Conservation (phyloP, 2,329 filamentous ascomycete species). For the Akanthomyces uredinophilus region DNA sequence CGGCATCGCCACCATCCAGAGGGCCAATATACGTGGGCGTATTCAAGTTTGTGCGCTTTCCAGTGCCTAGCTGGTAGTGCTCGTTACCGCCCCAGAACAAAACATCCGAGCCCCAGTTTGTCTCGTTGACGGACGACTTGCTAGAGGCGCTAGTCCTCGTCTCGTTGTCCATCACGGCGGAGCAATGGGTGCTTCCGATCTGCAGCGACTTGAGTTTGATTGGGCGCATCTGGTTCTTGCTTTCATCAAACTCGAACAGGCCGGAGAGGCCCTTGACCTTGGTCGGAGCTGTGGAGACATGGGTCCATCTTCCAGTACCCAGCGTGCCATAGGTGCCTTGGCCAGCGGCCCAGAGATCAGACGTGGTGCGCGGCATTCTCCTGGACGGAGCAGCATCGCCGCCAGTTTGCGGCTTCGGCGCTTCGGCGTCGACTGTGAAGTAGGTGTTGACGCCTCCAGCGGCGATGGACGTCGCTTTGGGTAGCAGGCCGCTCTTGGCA, state of each 20-base stretch:
- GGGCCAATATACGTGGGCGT: constrained; percentile 75
- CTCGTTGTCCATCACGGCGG: constrained; percentile 78
- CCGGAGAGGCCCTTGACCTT: constrained; percentile 81
- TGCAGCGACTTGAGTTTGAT: constrained; percentile 72
- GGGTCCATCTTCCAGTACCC: constrained; percentile 84
- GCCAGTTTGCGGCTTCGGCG: constrained; percentile 29
- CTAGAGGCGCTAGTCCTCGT: constrained; percentile 56
- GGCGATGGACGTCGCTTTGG: constrained; percentile 69
- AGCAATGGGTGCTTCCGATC: constrained; percentile 73
- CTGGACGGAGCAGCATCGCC: constrained; percentile 25
- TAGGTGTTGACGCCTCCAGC: constrained; percentile 86
- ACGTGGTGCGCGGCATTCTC: constrained; percentile 27
- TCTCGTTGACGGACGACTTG: constrained; percentile 58
- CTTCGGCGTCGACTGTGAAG: constrained; percentile 74
- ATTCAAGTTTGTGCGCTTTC: constrained; percentile 75
- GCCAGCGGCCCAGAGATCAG: constrained; percentile 81
- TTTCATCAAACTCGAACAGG: constrained; percentile 83
- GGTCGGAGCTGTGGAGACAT: constrained; percentile 69
- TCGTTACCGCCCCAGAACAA: constrained; percentile 96
- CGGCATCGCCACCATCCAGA: constrained; percentile 57
- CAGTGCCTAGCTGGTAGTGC: constrained; percentile 86
- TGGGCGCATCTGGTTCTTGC: constrained; percentile 59
- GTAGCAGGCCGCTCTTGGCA: constrained; percentile 53
- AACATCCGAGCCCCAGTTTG: constrained; percentile 83
- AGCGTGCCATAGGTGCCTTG: constrained; percentile 78